Conservation (phyloP, 805 yeast species). For the Lipomyces lipofer region DNA sequence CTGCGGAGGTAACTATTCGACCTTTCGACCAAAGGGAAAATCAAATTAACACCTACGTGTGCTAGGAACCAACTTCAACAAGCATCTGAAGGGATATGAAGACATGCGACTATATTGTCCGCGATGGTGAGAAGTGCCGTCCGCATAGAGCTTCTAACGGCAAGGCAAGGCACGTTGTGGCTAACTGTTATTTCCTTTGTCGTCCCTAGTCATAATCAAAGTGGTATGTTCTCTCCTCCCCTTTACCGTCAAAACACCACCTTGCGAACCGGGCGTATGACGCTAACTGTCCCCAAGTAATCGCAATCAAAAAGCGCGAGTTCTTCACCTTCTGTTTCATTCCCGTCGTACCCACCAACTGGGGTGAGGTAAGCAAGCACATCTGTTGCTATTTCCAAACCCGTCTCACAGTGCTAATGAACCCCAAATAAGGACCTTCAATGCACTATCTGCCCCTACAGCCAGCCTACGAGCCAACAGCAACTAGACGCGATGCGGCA, state of each 20-base stretch:
- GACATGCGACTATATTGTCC: conserved; percentile 36
- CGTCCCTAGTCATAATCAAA: conserved; percentile 5
- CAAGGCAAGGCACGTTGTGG: too few species aligned
- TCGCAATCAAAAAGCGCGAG: conserved; percentile 34
- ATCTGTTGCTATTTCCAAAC: too few species aligned
- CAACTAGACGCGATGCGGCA: conserved; percentile 12
- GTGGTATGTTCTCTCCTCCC: too few species aligned
- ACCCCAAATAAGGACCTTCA: conserved; percentile 17
- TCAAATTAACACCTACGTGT: too few species aligned
- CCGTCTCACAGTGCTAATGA: too few species aligned
- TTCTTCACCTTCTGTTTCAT: conserved; percentile 39
- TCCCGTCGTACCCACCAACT: conserved; percentile 37
- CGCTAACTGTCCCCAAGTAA: conserved; percentile 1
- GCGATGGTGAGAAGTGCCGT: conserved; percentile 35
- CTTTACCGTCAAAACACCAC: conserved; percentile 17
- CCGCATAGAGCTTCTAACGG: too few species aligned
- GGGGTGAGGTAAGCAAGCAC: conserved; percentile 31
- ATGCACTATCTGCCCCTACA: conserved; percentile 23
- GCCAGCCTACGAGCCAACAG: background rate
- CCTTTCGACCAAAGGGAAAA: too few species aligned
- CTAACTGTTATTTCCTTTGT: too few species aligned
- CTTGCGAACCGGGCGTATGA: too few species aligned
- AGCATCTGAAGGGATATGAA: conserved; percentile 32
- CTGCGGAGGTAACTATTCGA: conserved; percentile 34
- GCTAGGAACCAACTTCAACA: conserved; percentile 31